Evolutionary conservation across 306 rosid genomes (phyloP).

Genomic region (Vachellia pachyceras): DNA sequence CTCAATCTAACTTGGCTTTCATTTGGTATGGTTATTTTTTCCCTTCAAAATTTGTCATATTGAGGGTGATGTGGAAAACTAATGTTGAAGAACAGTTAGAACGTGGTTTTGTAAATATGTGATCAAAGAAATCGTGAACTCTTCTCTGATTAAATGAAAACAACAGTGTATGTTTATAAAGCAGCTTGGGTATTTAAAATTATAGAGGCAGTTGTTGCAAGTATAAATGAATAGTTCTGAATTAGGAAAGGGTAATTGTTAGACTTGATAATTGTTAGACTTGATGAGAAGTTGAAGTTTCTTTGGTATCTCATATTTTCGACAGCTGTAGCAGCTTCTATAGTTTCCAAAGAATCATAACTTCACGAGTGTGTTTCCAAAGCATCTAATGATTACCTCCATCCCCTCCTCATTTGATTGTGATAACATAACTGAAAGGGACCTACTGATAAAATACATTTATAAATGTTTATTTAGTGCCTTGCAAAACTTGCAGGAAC

Average conservation of each 20-base stretch:
- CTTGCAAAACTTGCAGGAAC: not conserved
- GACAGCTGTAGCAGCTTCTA: not conserved
- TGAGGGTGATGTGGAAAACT: not conserved
- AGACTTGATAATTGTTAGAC: not conserved
- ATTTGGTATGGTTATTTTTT: not conserved
- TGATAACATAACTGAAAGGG: not conserved
- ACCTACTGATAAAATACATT: not conserved
- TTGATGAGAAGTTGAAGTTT: not conserved
- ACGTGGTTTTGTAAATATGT: not conserved
- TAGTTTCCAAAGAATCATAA: not conserved
- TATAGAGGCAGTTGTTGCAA: not conserved
- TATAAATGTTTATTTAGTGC: not conserved
- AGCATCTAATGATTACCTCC: not conserved
- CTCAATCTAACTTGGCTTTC: not conserved
- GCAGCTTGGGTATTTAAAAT: not conserved
- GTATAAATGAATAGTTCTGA: slow-evolving; percentile 2
- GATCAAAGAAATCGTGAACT: not conserved
- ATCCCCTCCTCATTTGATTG: not conserved
- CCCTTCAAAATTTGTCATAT: not conserved
- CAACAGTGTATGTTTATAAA: not conserved
- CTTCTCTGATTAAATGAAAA: not conserved
- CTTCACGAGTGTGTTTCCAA: too few species aligned
- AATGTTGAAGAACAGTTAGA: not conserved
- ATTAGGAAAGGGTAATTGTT: not conserved
- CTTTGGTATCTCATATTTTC: not conserved